Conservation (phyloP, 2,329 filamentous ascomycete species). For the Pseudogymnoascus sp. region DNA sequence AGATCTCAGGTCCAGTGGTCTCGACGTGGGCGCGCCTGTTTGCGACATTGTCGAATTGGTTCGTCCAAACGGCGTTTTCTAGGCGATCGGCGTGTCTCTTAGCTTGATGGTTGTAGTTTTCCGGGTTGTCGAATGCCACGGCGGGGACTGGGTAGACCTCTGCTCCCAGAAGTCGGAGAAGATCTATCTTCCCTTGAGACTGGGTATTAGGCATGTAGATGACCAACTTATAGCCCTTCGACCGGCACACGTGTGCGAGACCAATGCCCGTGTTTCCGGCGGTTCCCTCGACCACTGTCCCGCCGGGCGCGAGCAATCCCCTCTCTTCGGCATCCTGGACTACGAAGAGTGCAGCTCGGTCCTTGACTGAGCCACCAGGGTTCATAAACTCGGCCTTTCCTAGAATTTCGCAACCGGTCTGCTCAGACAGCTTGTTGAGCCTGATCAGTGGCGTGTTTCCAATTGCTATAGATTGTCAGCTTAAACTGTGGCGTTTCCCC, state of each 20-base stretch:
- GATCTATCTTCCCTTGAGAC: conserved; percentile 94
- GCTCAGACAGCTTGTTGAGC: conserved; percentile 76
- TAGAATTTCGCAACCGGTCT: conserved; percentile 88
- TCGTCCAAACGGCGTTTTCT: conserved; percentile 93
- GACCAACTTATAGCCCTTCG: conserved; percentile 85
- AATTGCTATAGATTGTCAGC: conserved; percentile 57
- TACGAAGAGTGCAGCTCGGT: conserved; percentile 89
- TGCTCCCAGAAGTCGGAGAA: conserved; percentile 81
- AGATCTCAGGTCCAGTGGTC: conserved; percentile 96
- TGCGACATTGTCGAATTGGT: conserved; percentile 96
- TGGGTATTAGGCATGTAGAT: conserved; percentile 99
- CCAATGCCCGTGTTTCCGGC: conserved; percentile 98
- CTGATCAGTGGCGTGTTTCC: conserved; percentile 94
- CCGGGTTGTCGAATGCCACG: conserved; percentile 87
- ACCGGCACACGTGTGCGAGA: conserved; percentile 90
- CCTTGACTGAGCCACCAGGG: conserved; percentile 92
- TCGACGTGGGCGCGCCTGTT: conserved; percentile 93
- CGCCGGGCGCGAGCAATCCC: conserved; percentile 73
- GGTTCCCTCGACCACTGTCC: conserved; percentile 94
- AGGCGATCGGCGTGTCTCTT: conserved; percentile 77
- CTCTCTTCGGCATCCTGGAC: conserved; percentile 88
- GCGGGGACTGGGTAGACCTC: conserved; percentile 95
- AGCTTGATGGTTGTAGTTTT: conserved; percentile 98
- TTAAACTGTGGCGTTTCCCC: neutral
- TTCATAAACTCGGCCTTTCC: conserved; percentile 99